phyloP scores from a whole-genome alignment of 2,329 filamentous ascomycete species.

The Sporothrix protearum region DNA sequence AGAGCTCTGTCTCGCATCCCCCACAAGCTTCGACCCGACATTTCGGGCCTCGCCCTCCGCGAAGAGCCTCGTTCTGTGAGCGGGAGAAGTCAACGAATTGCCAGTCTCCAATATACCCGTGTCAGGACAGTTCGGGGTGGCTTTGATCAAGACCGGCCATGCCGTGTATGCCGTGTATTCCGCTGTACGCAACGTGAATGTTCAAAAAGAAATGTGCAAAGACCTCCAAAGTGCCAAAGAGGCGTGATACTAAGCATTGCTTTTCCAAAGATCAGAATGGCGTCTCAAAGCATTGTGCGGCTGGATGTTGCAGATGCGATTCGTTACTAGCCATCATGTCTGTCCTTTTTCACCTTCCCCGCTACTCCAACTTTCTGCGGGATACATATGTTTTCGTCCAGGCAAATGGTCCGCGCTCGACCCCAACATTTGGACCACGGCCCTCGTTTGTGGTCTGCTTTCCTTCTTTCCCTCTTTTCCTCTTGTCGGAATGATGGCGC shows the following conservation, averaged over 20 bases:
- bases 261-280: no score
- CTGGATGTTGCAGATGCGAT: neutral
- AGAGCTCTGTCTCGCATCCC: neutral
- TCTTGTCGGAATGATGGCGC: conserved; percentile 8
- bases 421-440: neutral
- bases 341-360: neutral
- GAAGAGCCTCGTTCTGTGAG: conserved; percentile 1
- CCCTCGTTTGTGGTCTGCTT: no score
- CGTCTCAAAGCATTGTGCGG: neutral
- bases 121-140: neutral
- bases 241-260: no score
- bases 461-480: neutral
- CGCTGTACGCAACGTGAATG: no score
- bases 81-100: neutral
- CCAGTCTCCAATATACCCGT: neutral
- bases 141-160: no score
- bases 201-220: no score
- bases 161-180: no score
- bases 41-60: conserved; percentile 18
- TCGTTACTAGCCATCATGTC: neutral
- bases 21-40: neutral
- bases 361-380: conserved; percentile 8
- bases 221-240: no score
- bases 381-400: conserved; percentile 14
- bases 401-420: neutral